phyloP scores from a whole-genome alignment of 805 yeast genomes.

The Candida vartiovaarae region DNA sequence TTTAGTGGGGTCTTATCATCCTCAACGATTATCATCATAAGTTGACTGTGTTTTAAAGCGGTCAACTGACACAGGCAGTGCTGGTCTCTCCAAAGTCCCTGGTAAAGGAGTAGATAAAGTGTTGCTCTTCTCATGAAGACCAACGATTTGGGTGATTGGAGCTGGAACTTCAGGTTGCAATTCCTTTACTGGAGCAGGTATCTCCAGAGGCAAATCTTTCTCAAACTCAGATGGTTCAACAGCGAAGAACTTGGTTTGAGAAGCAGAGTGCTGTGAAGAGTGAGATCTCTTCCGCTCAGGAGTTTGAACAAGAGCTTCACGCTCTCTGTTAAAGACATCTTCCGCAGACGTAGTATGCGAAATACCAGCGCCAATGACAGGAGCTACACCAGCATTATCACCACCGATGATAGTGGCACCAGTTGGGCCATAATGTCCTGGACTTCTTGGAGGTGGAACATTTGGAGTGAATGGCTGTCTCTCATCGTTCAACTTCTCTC shows the following conservation, averaged over 20 bases:
- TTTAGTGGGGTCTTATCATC: background rate
- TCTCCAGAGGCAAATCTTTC: constrained; percentile 20
- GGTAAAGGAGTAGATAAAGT: background rate
- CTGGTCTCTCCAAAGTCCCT: background rate
- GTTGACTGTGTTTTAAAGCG: constrained; percentile 12
- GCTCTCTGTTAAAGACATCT: constrained; percentile 20
- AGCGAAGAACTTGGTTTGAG: background rate
- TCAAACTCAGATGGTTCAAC: constrained; percentile 13
- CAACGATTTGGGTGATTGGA: constrained; percentile 3
- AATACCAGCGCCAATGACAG: background rate
- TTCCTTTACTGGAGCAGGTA: constrained; percentile 25
- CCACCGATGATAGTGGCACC: constrained; percentile 1
- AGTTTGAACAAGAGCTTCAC: constrained; percentile 2
- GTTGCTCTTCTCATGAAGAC: background rate
- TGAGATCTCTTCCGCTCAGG: background rate
- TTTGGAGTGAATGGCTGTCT: background rate
- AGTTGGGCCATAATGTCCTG: background rate
- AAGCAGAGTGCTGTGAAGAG: background rate
- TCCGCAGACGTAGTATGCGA: constrained; percentile 14
- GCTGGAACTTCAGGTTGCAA: constrained; percentile 18
- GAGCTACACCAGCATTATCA: background rate
- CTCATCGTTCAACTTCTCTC: background rate
- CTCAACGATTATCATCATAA: constrained; percentile 1
- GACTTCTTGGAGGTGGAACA: background rate
- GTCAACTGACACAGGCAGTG: constrained; percentile 3